Base-by-base conservation (phyloP, 2,329 filamentous ascomycete genomes). In the Aureobasidium melanogenum region DNA sequence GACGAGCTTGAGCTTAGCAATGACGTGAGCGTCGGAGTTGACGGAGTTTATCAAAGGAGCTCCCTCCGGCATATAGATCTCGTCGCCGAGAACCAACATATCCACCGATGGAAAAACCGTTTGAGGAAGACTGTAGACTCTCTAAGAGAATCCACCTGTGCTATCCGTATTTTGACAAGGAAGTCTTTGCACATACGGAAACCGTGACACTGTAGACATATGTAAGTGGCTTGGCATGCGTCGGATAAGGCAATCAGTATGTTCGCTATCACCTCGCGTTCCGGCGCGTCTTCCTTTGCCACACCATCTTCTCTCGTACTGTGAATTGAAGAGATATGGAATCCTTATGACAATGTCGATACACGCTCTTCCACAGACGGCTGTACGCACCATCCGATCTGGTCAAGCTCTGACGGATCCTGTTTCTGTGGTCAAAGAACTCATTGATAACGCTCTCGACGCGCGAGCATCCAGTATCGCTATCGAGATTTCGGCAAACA, bases 371-470 rank as follows among this genome's bases (percentile, higher is more conserved):
- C 73, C 76, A 32, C 69, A 72, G 44, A 67, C 71, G 5, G 76
- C 76, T 15, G 75, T 80, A 24, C 79, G 80, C 50, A 79, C 83
- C 12, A 76, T 92, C 7, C 81, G 84, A 38, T 84, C 87, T 8
- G 78, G 82, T 2, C 78, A 85, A 66, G 78, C 80, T 48, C 79
- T 91, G 54, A 77, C 80, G 5, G 82, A 83, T 8, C 80, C 88
- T 0, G 74, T 78, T 14, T 80, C 82, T 12, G 74, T 89, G 2
- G 81, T 91, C 66, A 92, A 92, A 69, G 89, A 92, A 72, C 82
- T 92, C 4, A 72, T 92, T 34, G 89, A 92, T 67, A 92, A 93
- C 71, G 80, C 88, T 46, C 80, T 92, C 22, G 88, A 93, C 71
- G 87, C 88, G 8, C 77, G 80, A 57, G 87, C 88, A 14, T 87